Evolutionary conservation across 2,329 filamentous ascomycete species (phyloP), one percentile per base, ranked within the genome.

Genomic region (Monosporascus sp.): DNA sequence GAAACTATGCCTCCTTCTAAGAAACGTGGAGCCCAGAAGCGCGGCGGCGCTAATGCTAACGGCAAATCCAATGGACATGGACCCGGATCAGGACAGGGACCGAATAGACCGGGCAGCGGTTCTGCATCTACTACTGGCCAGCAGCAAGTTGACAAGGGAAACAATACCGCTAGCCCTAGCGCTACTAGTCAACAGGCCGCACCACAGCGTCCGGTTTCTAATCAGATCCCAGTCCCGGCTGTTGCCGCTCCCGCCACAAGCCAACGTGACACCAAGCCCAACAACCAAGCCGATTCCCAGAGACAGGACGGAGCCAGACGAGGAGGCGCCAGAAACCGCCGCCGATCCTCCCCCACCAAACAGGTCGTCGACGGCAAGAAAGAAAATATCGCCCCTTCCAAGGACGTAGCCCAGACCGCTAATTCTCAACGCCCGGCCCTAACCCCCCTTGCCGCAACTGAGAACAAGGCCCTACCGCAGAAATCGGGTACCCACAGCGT

Each of bases 401-500:
- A 46, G 43, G 43, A 46, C 20, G 43, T 27, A 25, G 5, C 8
- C 48, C 36, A 20, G 35, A 46, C 25, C 50, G 41, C 50, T 35
- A 38, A 44, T 43, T 31, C 54, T 25, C 54, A 59, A 37, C 53
- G 51, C 37, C 49, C 58, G 36, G 54, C 54, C 47, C 38, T 54
- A 52, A 56, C 57, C 22, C 56, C 58, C 52, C 59, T 66, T 48
- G 51, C 54, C 47, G 50, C 51, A 50, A 48, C 41, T 20, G 59
- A 61, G 49, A 56, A 60, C 43, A 54, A 56, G 48, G 50, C 51
- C 48, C 59, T 62, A 54, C 49, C 54, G 55, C 62, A 63, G 57
- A 59, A 60, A 50, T 51, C 67, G 65, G 66, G 62, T 69, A 64
- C 58, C 64, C 56, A 64, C 66, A 66, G 59, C 43, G 45, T 50